Base-by-base conservation (phyloP, 2,329 filamentous ascomycete genomes). In the Didymella exigua region DNA sequence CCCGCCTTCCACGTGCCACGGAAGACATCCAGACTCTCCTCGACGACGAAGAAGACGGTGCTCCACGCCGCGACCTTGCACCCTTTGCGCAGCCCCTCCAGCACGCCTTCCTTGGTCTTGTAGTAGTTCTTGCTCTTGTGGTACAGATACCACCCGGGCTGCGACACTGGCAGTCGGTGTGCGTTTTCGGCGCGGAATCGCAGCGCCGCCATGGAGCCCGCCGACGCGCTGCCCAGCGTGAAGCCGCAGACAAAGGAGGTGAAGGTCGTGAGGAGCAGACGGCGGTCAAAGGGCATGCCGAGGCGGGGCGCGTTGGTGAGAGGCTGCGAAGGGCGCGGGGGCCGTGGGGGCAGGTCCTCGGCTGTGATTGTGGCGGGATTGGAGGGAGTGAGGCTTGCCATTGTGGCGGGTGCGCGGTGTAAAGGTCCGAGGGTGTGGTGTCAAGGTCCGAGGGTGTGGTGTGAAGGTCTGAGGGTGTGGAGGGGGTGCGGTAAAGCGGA, bases 91-190 rank as follows among this genome's bases (percentile, higher is more conserved):
- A 91, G 66, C 0, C 91, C 95, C 68, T 96, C 91, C 47, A 85
- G 85, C 16, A 96, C 79, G 0, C 89, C 93, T 5, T 89, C 90
- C 19, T 89, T 83, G 67, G 90, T 87, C 46, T 89, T 84, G 67
- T 91, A 86, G 78, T 99, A 98, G 76, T 96, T 98, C 77, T 98
- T 98, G 72, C 87, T 91, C 78, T 97, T 97, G 80, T 98, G 93
- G 76, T 99, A 99, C n/a, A 98, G 84, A 73, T 93, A 99, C 95
- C 95, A 99, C 16, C 92, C 93, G 2, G 87, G 86, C 23, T 90
- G 87, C 1, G 88, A 88, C 3, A 85, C 87, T 18, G 95, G 95
- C 59, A 97, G 86, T 62, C 93, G 90, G 80, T 99, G 95, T 1
- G 95, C 92, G 72, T 99, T 96, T 77, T 99, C 95, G 56, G 95